phyloP scores from a whole-genome alignment of 2,329 filamentous ascomycete genomes.

The Paecilomyces formosus region DNA sequence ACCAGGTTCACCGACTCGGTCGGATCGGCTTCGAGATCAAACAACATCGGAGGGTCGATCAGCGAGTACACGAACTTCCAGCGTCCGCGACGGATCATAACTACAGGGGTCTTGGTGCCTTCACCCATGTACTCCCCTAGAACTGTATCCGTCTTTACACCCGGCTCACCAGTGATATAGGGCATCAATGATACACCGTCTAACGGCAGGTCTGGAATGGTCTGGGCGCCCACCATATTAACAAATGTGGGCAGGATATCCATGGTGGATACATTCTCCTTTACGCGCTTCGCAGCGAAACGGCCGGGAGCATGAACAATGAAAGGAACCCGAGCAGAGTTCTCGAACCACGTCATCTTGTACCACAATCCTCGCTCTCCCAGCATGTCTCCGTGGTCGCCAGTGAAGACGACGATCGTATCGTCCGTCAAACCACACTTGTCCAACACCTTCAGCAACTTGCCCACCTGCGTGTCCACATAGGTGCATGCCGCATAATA shows the following conservation, averaged over 20 bases:
- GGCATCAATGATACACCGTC: constrained; percentile 76
- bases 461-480: constrained; percentile 86
- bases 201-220: constrained; percentile 67
- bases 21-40: constrained; percentile 69
- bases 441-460: constrained; percentile 68
- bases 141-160: constrained; percentile 65
- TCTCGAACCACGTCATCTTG: constrained; percentile 97
- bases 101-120: constrained; percentile 77
- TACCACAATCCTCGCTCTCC: constrained; percentile 88
- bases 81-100: constrained; percentile 84
- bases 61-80: constrained; percentile 92
- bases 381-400: constrained; percentile 93
- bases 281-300: constrained; percentile 68
- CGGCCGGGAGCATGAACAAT: constrained; percentile 71
- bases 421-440: constrained; percentile 73
- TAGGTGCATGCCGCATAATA: constrained; percentile 94
- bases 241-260: constrained; percentile 86
- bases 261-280: constrained; percentile 80
- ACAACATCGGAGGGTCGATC: constrained; percentile 76
- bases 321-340: constrained; percentile 80
- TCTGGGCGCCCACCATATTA: constrained; percentile 67
- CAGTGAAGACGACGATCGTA: constrained; percentile 86
- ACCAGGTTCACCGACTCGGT: constrained; percentile 66
- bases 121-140: constrained; percentile 93
- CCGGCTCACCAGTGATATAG: constrained; percentile 57